These are phyloP conservation scores for Zasmidium cellare DNA, from an alignment of 2,329 filamentous ascomycete species.

Conservation along the genomic window DNA sequence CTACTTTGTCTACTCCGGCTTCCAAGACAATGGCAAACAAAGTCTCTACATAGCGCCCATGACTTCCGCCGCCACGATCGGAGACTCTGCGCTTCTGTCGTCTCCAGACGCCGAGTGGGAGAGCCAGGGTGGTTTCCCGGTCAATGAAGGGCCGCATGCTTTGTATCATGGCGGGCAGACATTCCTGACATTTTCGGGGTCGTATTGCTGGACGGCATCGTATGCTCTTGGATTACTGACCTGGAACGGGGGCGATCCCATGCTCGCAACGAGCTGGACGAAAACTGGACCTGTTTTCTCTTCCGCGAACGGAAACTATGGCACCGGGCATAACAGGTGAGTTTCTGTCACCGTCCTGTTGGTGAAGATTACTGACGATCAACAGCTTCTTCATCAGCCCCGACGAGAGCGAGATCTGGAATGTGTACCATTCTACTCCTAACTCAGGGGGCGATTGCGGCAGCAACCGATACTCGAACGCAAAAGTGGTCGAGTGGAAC, in stretches of 20 bases:
- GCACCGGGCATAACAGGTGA: conserved; percentile 53
- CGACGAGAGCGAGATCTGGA: conserved; percentile 56
- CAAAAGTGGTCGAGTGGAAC: conserved; percentile 53
- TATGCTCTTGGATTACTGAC: conserved; percentile 57
- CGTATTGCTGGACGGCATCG: conserved; percentile 57
- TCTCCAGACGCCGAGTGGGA: conserved; percentile 55
- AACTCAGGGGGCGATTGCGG: conserved; percentile 54
- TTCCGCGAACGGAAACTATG: conserved; percentile 58
- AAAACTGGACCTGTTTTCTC: conserved; percentile 56
- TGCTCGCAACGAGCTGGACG: conserved; percentile 47
- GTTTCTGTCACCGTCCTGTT: background rate
- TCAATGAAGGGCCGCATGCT: conserved; percentile 58
- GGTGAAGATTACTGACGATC: no score
- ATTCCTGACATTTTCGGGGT: conserved; percentile 56
- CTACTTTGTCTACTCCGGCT: conserved; percentile 57
- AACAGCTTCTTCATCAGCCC: conserved; percentile 60
- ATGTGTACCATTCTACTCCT: conserved; percentile 57
- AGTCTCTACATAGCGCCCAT: conserved; percentile 43
- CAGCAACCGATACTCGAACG: conserved; percentile 54
- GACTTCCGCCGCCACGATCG: conserved; percentile 46
- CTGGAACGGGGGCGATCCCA: conserved; percentile 55
- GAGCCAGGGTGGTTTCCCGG: conserved; percentile 45
- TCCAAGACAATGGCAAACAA: conserved; percentile 41
- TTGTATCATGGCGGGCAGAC: conserved; percentile 56
- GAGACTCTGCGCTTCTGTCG: conserved; percentile 51